Evolutionary conservation across 345 rosid genomes (phyloP).

Genomic region (Populus ilicifolia): DNA sequence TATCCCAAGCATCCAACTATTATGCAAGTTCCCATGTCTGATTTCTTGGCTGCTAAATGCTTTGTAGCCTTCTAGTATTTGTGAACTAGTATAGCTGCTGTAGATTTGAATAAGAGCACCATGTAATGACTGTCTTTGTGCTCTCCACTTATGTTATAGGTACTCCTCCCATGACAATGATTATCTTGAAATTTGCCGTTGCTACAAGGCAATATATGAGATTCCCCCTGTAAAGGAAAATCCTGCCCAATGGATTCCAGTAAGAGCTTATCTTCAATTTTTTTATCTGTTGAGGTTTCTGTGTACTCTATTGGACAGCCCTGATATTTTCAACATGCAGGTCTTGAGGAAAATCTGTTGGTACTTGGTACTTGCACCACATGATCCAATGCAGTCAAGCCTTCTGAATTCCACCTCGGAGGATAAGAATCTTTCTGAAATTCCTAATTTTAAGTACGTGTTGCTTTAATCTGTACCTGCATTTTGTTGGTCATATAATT

Average conservation of each 20-base stretch:
- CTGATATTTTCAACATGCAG: constrained; percentile 24
- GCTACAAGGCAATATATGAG: constrained; percentile 91
- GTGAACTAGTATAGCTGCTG: neutral
- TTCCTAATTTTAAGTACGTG: constrained; percentile 71
- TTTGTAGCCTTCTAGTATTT: neutral
- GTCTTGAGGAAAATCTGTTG: constrained; percentile 80
- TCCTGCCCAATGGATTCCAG: constrained; percentile 77
- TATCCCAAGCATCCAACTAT: neutral
- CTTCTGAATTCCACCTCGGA: constrained; percentile 73
- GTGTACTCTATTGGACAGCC: neutral
- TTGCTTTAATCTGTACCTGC: constrained; percentile 1
- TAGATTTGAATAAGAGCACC: neutral
- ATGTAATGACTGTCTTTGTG: neutral
- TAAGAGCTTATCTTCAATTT: constrained; percentile 23
- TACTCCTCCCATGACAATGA: constrained; percentile 77
- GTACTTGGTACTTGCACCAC: constrained; percentile 71
- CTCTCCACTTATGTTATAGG: constrained; percentile 36
- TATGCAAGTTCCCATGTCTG: neutral
- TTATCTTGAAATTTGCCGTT: constrained; percentile 84
- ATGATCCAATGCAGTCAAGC: constrained; percentile 80
- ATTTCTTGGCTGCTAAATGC: neutral
- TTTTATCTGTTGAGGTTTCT: neutral
- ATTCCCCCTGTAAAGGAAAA: constrained; percentile 79
- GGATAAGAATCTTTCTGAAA: constrained; percentile 73
- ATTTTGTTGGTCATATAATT: neutral